Percentiles rank a stretch among this genome's conserved stretches.
Conservation (phyloP, 2,329 filamentous ascomycete genomes). For the Pseudogymnoascus sp. region DNA sequence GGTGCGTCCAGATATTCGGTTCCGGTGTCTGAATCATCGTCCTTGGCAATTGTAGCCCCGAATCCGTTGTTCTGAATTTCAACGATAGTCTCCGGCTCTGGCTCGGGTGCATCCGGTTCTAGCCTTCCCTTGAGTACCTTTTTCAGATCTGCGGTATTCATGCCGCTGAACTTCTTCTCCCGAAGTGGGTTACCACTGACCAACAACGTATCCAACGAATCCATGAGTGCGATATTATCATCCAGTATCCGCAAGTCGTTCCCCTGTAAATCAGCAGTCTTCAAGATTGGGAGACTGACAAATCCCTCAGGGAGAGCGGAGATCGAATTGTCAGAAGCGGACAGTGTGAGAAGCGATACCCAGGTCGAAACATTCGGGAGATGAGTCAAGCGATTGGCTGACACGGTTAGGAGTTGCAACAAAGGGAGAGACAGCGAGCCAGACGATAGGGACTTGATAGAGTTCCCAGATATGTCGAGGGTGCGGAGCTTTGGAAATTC, state of each 20-base stretch:
- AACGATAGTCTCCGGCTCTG: conserved; percentile 22
- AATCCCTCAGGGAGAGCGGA: conserved; percentile 69
- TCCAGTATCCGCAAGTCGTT: conserved; percentile 76
- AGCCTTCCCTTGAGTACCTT: conserved; percentile 59
- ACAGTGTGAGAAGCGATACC: conserved; percentile 62
- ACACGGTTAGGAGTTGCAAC: conserved; percentile 66
- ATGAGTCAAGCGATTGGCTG: conserved; percentile 65
- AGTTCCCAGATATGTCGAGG: conserved; percentile 71
- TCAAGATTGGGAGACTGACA: conserved; percentile 54
- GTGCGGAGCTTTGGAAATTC: conserved; percentile 58
- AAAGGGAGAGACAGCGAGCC: conserved; percentile 46
- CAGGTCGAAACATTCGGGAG: conserved; percentile 71
- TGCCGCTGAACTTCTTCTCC: conserved; percentile 76
- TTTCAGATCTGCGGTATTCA: conserved; percentile 75
- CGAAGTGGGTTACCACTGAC: conserved; percentile 84
- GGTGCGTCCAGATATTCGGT: conserved; percentile 51
- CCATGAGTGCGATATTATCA: conserved; percentile 70
- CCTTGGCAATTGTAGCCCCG: conserved; percentile 3
- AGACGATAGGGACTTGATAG: conserved; percentile 39
- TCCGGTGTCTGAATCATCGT: conserved; percentile 35
- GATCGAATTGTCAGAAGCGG: conserved; percentile 76
- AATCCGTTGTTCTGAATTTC: conserved; percentile 21
- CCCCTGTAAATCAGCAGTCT: conserved; percentile 71
- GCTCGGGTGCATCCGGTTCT: conserved; percentile 38
- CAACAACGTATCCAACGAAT: conserved; percentile 62